Evolutionary conservation across 352 stramenopile species (phyloP), one percentile per base, ranked within the genome.

Genomic region (Pythium dissotocum): DNA sequence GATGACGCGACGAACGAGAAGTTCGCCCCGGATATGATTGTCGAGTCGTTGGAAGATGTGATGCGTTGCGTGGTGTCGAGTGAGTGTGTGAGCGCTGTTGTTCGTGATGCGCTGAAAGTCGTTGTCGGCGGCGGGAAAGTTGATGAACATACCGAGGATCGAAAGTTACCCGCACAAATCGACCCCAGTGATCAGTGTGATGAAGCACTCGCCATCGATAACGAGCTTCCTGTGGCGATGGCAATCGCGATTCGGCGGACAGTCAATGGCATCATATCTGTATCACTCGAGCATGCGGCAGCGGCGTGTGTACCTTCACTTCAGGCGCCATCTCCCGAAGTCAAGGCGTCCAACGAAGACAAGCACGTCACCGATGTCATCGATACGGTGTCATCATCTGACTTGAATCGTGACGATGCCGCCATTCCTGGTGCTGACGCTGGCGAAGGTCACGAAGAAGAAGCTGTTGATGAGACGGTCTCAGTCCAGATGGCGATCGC

Each of bases 401-500:
- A 12, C 12, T 3, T 1, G 12, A 16, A 44, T 44, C 36, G 21
- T 24, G 21, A 24, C 21, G 21, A 24, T 24, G 21, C 12, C 10
- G 9, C 14, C 44, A 4, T 3, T 26, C n/a, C 10, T 26, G 8
- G 26, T 6, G 6, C 18, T 4, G 4, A 51, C 14, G 44, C 2
- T 26, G 44, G 16, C 10, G 44, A 28, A 26, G 18, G 3, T 26
- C 14, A 51, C 16, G 13, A 51, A 28, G n/a, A 51, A 7, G 16
- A 28, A 8, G 16, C 5, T 13, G 14, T 13, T 7, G 16, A 51
- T 10, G 16, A 13, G 6, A 18, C 44, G 16, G n/a, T 82, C 55
- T 77, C 73, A 4, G 65, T 77, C 4, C 69, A 77, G 64, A 77
- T 83, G 73, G 71, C 75, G 35, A 74, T 76, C 44, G 71, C 77